Percentiles rank a stretch among this genome's conserved stretches.
Conservation (phyloP, 2,329 filamentous ascomycete species). For the Trichophyton mentagrophytes region DNA sequence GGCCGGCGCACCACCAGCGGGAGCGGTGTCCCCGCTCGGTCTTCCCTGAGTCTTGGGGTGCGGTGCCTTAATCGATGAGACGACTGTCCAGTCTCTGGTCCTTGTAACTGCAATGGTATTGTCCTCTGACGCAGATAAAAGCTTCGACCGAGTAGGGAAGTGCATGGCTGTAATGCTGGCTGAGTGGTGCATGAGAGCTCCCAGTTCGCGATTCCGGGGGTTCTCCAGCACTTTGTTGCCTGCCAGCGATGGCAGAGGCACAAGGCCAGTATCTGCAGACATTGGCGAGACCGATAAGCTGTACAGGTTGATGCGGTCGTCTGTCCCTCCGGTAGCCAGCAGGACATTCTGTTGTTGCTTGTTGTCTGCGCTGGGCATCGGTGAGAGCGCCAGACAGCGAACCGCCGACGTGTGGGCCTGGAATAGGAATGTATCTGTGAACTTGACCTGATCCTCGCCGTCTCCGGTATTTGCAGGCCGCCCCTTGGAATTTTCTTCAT, state of each 20-base stretch:
- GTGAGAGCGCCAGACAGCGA: conserved; percentile 75
- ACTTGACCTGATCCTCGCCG: conserved; percentile 40
- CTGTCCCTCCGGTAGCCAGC: conserved; percentile 80
- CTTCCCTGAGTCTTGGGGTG: conserved; percentile 66
- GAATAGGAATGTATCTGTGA: conserved; percentile 90
- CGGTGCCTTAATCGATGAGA: conserved; percentile 81
- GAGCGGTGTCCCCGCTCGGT: conserved; percentile 81
- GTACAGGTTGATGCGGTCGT: conserved; percentile 91
- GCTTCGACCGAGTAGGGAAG: conserved; percentile 76
- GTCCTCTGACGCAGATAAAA: conserved; percentile 80
- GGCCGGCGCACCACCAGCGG: conserved; percentile 64
- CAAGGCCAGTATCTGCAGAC: conserved; percentile 42
- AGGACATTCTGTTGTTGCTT: conserved; percentile 62
- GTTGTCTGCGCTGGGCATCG: conserved; percentile 46
- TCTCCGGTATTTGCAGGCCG: conserved; percentile 12
- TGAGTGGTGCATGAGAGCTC: conserved; percentile 73
- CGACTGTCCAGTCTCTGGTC: conserved; percentile 75
- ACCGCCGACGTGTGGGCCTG: conserved; percentile 84
- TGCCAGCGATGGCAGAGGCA: conserved; percentile 53
- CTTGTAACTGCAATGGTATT: conserved; percentile 79
- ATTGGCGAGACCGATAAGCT: conserved; percentile 62
- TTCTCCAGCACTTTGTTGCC: conserved; percentile 70
- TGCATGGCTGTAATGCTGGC: conserved; percentile 65
- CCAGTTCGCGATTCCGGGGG: conserved; percentile 73
- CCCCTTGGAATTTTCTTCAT: background rate